Percentiles rank a stretch among this genome's conserved stretches.
Evolutionary conservation across 257 asterid genomes (phyloP).

Genomic region (Lithospermum erythrorhizon): DNA sequence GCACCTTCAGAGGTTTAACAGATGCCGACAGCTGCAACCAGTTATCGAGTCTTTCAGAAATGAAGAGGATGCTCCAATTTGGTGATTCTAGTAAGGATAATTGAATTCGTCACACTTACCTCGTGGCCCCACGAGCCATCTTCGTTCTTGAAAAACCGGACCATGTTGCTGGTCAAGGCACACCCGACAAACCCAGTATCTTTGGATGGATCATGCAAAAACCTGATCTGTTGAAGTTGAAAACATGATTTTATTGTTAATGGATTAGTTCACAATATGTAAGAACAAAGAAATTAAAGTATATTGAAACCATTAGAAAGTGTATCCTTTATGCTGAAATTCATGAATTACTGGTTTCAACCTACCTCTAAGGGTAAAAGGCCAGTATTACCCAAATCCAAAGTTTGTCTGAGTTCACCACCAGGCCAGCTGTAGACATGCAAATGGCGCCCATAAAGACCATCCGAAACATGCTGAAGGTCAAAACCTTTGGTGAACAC

Average conservation of each 20-base stretch:
- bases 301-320: neutral
- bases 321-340: too few species aligned
- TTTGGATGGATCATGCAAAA: constrained; percentile 78
- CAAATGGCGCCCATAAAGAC: constrained; percentile 85
- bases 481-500: constrained; percentile 88
- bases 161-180: constrained; percentile 83
- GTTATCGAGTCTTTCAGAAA: neutral
- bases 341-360: neutral
- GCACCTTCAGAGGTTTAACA: constrained; percentile 65
- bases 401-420: constrained; percentile 78
- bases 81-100: neutral
- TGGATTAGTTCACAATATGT: neutral
- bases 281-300: neutral
- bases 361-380: constrained; percentile 85
- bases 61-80: neutral
- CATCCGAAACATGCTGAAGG: constrained; percentile 77
- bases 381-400: constrained; percentile 92
- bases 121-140: constrained; percentile 83
- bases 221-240: constrained; percentile 42
- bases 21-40: constrained; percentile 41
- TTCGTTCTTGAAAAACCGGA: constrained; percentile 68
- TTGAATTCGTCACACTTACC: constrained; percentile 27
- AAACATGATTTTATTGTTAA: neutral
- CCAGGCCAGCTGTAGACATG: constrained; percentile 93
- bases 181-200: constrained; percentile 90